phyloP scores from a whole-genome alignment of 2,329 filamentous ascomycete genomes.

The Aspergillus bombycis region DNA sequence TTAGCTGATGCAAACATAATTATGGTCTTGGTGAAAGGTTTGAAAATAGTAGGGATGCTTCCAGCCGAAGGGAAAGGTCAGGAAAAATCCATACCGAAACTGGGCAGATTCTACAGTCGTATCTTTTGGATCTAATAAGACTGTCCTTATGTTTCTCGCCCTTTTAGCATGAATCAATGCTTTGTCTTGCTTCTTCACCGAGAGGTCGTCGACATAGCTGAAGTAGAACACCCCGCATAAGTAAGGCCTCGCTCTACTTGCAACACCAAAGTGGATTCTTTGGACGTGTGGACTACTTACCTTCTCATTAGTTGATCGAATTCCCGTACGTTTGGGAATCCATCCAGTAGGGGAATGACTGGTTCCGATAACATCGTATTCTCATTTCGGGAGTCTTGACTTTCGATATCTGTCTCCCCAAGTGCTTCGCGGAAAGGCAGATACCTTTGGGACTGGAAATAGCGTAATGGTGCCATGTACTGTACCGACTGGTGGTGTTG shows the following conservation, averaged over 20 bases:
- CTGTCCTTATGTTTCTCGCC: constrained; percentile 51
- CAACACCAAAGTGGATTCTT: neutral
- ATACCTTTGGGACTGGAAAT: constrained; percentile 37
- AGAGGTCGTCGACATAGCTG: constrained; percentile 54
- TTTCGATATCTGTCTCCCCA: constrained; percentile 45
- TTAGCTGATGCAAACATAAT: neutral
- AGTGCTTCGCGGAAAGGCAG: constrained; percentile 39
- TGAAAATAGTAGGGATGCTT: neutral
- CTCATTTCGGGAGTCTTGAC: constrained; percentile 49
- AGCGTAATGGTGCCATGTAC: constrained; percentile 37
- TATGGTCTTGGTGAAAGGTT: neutral
- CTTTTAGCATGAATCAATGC: constrained; percentile 53
- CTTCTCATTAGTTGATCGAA: constrained; percentile 51
- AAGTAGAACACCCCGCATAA: constrained; percentile 2
- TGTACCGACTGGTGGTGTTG: constrained; percentile 26
- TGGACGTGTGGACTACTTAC: constrained; percentile 28
- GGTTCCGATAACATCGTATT: constrained; percentile 49
- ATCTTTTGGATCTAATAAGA: constrained; percentile 53
- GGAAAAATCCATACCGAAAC: constrained; percentile 44
- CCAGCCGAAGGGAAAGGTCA: neutral
- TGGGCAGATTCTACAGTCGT: constrained; percentile 55
- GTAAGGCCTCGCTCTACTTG: neutral
- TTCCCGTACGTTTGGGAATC: constrained; percentile 50
- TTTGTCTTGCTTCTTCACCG: constrained; percentile 56
- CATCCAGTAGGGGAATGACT: constrained; percentile 45